Conservation (phyloP, 306 rosid genomes). For the Vigna hirtella region DNA sequence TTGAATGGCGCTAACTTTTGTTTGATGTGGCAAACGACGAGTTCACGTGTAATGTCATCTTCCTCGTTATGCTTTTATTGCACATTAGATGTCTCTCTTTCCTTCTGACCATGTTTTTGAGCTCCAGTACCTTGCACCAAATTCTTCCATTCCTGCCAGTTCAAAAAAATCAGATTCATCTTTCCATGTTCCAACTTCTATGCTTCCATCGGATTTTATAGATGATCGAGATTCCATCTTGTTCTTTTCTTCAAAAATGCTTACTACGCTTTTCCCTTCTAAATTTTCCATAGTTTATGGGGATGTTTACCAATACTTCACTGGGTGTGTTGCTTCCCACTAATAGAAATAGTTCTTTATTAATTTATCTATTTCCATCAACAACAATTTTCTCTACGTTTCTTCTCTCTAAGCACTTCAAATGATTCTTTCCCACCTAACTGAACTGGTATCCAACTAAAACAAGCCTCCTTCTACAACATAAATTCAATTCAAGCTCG, state of each 20-base stretch:
- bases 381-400: conserved; percentile 10
- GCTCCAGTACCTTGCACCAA: background rate
- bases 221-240: too few relatives aligned
- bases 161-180: too few relatives aligned
- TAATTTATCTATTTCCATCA: background rate
- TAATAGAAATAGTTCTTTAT: background rate
- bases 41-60: too few relatives aligned
- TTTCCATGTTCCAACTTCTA: too few relatives aligned
- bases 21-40: too few relatives aligned
- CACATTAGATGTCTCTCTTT: background rate
- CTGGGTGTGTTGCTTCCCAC: too few relatives aligned
- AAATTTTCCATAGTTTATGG: too few relatives aligned
- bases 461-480: conserved; percentile 2
- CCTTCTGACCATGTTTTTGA: background rate
- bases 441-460: background rate
- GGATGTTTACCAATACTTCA: too few relatives aligned
- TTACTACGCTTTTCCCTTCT: too few relatives aligned
- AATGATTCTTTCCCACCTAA: conserved; percentile 6
- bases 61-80: background rate
- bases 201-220: too few relatives aligned
- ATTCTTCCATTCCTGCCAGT: background rate
- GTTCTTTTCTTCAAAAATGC: too few relatives aligned
- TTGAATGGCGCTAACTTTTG: too few relatives aligned
- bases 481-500: conserved; percentile 12
- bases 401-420: background rate